Evolutionary conservation across 345 rosid species (phyloP).

Genomic region (Tarenaya hassleriana): DNA sequence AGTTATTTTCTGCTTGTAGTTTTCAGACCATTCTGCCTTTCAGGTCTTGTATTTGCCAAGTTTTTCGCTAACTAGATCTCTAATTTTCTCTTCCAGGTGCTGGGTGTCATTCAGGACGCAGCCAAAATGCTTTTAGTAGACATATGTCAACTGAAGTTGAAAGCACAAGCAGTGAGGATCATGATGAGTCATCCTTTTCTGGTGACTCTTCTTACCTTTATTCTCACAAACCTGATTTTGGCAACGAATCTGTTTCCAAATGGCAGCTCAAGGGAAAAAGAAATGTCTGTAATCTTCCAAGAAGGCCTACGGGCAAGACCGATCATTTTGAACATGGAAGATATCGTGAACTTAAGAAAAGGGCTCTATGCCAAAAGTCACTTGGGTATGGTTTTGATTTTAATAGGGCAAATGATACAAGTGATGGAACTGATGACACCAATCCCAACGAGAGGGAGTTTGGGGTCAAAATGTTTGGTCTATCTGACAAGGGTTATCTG

Average conservation of each 20-base stretch:
- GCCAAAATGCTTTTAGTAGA: slow-evolving; percentile 30
- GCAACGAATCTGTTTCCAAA: slow-evolving; percentile 52
- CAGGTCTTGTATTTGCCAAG: background rate
- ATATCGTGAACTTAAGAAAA: slow-evolving; percentile 38
- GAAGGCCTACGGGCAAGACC: slow-evolving; percentile 37
- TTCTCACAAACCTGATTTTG: slow-evolving; percentile 43
- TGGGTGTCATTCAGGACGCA: slow-evolving; percentile 21
- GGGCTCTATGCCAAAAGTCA: slow-evolving; percentile 36
- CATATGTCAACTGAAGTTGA: slow-evolving; percentile 43
- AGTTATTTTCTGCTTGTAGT: background rate
- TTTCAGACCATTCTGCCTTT: slow-evolving; percentile 1
- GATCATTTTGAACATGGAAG: slow-evolving; percentile 34
- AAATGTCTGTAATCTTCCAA: slow-evolving; percentile 59
- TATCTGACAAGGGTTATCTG: slow-evolving; percentile 37
- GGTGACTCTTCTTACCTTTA: slow-evolving; percentile 51
- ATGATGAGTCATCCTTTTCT: slow-evolving; percentile 62
- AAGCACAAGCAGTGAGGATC: slow-evolving; percentile 75
- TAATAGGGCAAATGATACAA: slow-evolving; percentile 31
- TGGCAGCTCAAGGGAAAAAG: slow-evolving; percentile 94
- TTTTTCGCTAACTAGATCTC: slow-evolving; percentile 19
- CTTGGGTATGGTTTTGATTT: slow-evolving; percentile 34
- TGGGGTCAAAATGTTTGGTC: slow-evolving; percentile 32
- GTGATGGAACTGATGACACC: slow-evolving; percentile 37
- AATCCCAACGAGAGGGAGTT: slow-evolving; percentile 41
- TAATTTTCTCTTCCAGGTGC: slow-evolving; percentile 23